Evolutionary conservation across 176 grass and related monocot species (phyloP).

Genomic region (Paspalum notatum): DNA sequence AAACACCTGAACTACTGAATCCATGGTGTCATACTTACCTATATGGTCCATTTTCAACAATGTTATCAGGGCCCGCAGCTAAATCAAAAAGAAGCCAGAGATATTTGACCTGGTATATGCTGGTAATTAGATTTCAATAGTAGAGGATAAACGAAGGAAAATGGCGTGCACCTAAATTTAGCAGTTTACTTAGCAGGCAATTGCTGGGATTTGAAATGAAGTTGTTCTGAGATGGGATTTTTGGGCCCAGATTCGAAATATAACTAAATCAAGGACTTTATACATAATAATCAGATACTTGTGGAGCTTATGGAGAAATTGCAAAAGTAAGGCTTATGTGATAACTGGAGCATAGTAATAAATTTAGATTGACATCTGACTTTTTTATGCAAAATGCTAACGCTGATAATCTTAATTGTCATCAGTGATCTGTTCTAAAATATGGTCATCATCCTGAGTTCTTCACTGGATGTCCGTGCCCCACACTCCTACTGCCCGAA

Average conservation of each 20-base stretch:
- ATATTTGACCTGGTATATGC: conserved; percentile 84
- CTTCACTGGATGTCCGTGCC: not conserved
- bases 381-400: conserved; percentile 5
- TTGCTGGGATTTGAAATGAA: not conserved
- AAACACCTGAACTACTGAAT: conserved; percentile 33
- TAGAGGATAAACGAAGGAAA: conserved; percentile 23
- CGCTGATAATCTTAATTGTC: not conserved
- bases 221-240: not conserved
- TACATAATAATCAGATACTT: not conserved
- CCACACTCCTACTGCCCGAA: not conserved
- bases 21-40: conserved; percentile 67
- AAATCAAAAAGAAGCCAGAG: conserved; percentile 99
- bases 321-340: not conserved
- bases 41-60: conserved; percentile 95
- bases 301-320: not conserved
- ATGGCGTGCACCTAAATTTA: conserved; percentile 11
- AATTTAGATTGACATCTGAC: not conserved
- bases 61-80: conserved; percentile 86
- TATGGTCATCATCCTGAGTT: not conserved
- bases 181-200: not conserved
- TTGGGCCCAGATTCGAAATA: not conserved
- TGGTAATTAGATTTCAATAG: conserved; percentile 36
- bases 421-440: not conserved
- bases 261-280: not conserved
- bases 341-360: not conserved